Base-by-base conservation (phyloP, 768 basidiomycete genomes). In the Boletus subcaerulescens region DNA sequence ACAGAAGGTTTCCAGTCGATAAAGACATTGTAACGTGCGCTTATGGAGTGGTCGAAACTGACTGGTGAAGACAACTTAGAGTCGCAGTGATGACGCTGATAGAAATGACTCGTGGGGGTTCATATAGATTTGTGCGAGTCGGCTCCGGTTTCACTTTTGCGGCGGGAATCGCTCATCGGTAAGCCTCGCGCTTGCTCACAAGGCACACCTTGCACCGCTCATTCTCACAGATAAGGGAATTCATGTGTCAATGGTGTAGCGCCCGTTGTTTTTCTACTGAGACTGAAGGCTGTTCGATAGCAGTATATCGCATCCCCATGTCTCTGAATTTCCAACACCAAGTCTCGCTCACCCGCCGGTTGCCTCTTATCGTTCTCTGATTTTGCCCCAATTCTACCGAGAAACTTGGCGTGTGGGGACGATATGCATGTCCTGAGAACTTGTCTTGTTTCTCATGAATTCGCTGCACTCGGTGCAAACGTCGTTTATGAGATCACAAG, bases 61-160 rank as follows among this genome's bases (percentile, higher is more conserved):
- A 18, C 10, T 14, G 33, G 14, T 22, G 39, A 26, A 20, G 18
- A 14, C 3, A 32, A 22, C 24, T 36, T 7, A 11, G 20, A 33
- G 35, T 18, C 13, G 11, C 12, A 13, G 33, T 35, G 11, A 29
- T 8, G 29, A 29, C 29, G 29, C 29, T 29, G 29, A 29, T 29
- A 29, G 29, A 9, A 29, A 29, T 8, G 29, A 29, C 8, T 29
- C 29, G 29, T 29, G 29, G 29, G 29, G n/a, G 53, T 43, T 53
- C 45, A 56, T 56, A 52, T 47, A 58, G 12, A 3, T 17, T n/a
- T 42, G 32, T 46, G 22, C 26, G 56, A 22, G n/a, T 33, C 64
- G 54, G 63, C 36, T 49, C 63, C 57, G 64, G 64, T 36, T 38
- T 9, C 20, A 26, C 38, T n/a, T 13, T 11, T 45, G 29, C 24